Evolutionary conservation across 768 basidiomycete genomes (phyloP).

Genomic region (Lactarius sp.): DNA sequence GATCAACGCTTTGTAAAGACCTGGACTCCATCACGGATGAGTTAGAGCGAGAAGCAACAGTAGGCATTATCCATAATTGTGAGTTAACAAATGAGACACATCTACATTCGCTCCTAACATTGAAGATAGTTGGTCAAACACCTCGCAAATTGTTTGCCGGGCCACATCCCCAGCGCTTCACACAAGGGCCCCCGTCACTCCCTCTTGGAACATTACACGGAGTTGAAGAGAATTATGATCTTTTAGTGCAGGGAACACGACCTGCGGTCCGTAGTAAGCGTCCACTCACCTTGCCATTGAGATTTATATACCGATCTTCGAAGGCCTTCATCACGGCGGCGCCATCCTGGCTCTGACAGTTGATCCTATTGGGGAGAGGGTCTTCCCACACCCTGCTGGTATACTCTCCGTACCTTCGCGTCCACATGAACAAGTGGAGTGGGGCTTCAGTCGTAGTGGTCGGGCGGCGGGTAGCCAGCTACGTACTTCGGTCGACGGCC

Average conservation of each 20-base stretch:
- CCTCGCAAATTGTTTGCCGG: slow-evolving; percentile 76
- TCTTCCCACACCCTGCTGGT: slow-evolving; percentile 59
- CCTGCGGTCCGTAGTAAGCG: slow-evolving; percentile 49
- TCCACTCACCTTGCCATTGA: not conserved
- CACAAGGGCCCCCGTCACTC: slow-evolving; percentile 66
- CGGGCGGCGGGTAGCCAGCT: slow-evolving; percentile 47
- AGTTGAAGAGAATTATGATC: slow-evolving; percentile 76
- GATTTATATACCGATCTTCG: not conserved
- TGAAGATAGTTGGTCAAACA: slow-evolving; percentile 74
- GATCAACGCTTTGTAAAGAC: slow-evolving; percentile 41
- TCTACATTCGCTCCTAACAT: not conserved
- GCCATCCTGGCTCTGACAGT: slow-evolving; percentile 49
- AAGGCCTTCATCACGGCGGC: slow-evolving; percentile 46
- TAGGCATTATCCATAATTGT: slow-evolving; percentile 96
- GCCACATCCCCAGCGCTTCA: slow-evolving; percentile 71
- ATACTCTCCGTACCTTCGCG: slow-evolving; percentile 52
- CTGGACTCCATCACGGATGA: slow-evolving; percentile 83
- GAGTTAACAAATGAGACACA: slow-evolving; percentile 25
- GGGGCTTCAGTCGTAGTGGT: slow-evolving; percentile 42
- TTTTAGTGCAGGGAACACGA: slow-evolving; percentile 53
- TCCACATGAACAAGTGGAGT: slow-evolving; percentile 66
- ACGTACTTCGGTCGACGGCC: slow-evolving; percentile 57
- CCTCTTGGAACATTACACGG: slow-evolving; percentile 70
- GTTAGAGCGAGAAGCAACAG: slow-evolving; percentile 84
- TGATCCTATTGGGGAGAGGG: slow-evolving; percentile 54